These are phyloP conservation scores for Pyrenochaeta sp. DNA, from an alignment of 2,329 filamentous ascomycete genomes.

Conservation along the genomic window DNA sequence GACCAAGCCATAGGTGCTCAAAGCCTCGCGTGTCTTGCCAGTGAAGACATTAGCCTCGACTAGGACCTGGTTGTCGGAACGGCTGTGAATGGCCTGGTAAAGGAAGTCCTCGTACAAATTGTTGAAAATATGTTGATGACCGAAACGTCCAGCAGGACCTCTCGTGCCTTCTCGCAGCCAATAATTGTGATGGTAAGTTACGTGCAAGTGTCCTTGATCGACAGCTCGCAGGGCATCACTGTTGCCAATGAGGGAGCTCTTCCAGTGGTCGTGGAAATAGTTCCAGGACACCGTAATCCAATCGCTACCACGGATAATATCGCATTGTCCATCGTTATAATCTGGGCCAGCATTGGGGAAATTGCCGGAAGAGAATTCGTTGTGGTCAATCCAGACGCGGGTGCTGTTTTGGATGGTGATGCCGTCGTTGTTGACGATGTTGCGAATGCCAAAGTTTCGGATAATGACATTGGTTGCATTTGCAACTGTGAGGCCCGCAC, in stretches of 20 bases:
- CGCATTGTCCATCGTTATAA: slow-evolving; percentile 70
- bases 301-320: slow-evolving; percentile 69
- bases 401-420: slow-evolving; percentile 65
- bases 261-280: slow-evolving; percentile 67
- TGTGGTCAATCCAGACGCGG: slow-evolving; percentile 71
- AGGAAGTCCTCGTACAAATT: slow-evolving; percentile 50
- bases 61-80: slow-evolving; percentile 54
- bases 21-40: slow-evolving; percentile 56
- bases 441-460: slow-evolving; percentile 67
- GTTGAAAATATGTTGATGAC: slow-evolving; percentile 70
- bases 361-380: slow-evolving; percentile 68
- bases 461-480: slow-evolving; percentile 66
- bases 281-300: slow-evolving; percentile 65
- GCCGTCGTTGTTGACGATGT: slow-evolving; percentile 65
- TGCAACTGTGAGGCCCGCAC: slow-evolving; percentile 62
- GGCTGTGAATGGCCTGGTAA: slow-evolving; percentile 53
- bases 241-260: slow-evolving; percentile 67
- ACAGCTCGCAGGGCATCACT: slow-evolving; percentile 63
- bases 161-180: slow-evolving; percentile 70
- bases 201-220: slow-evolving; percentile 67
- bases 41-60: slow-evolving; percentile 59
- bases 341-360: slow-evolving; percentile 66
- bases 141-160: slow-evolving; percentile 69
- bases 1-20: slow-evolving; percentile 63
- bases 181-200: slow-evolving; percentile 74